Percentiles rank a stretch among this genome's conserved stretches.
Conservation (phyloP, 208 protist species). For the Acanthamoeba culbertsoni region DNA sequence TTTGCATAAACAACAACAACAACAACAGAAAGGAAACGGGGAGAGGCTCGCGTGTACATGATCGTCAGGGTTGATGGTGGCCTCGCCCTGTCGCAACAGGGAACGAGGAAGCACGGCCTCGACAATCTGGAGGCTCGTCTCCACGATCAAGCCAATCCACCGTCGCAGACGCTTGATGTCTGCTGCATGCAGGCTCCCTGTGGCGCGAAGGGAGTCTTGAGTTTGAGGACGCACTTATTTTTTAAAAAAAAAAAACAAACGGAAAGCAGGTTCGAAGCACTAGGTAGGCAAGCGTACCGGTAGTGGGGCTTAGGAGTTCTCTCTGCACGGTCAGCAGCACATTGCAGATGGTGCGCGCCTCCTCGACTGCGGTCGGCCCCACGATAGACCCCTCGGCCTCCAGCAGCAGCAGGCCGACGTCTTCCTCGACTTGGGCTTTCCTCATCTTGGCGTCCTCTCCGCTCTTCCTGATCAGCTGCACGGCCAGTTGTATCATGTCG, state of each 20-base stretch:
- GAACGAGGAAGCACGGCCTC: not conserved
- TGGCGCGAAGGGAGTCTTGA: not conserved
- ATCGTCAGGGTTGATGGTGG: not conserved
- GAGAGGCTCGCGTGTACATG: not conserved
- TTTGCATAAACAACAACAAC: not conserved
- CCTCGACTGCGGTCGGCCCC: not conserved
- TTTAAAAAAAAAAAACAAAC: not conserved
- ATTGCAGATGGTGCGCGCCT: conserved; percentile 18
- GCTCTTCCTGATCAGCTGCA: not conserved
- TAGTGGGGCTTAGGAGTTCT: not conserved
- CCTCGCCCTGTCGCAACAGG: not conserved
- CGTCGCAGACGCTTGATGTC: not conserved
- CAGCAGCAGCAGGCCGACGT: not conserved
- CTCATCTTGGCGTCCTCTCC: not conserved
- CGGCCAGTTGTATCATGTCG: not conserved
- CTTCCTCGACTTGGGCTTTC: not conserved
- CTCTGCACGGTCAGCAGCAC: not conserved
- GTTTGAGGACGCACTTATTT: not conserved
- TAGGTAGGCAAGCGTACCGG: not conserved
- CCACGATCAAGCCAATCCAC: not conserved
- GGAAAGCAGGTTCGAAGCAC: not conserved
- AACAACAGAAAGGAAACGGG: not conserved
- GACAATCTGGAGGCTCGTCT: not conserved
- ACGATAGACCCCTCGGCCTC: not conserved
- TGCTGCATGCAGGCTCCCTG: not conserved